Evolutionary conservation across 1,139 yeast species (phyloP), one percentile per base, ranked within the genome.

Genomic region (Pneumocystis canis): DNA sequence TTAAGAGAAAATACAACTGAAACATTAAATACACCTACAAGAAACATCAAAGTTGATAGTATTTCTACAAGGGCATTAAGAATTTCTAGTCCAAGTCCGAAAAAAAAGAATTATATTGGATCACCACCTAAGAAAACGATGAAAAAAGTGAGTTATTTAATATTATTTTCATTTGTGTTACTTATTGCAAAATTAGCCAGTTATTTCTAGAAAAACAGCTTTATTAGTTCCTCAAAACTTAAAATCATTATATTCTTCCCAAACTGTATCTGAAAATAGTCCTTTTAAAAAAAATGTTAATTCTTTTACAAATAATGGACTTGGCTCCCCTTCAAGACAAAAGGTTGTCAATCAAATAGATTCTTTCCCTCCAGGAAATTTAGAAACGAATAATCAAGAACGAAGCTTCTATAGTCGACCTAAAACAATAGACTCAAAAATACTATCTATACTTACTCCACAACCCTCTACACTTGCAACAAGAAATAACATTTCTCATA

Each of bases 1-100:
- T 18, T 59, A 25, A 28, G 35, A n/a, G 28, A 53, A 14, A 35
- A 31, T 58, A 56, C 37, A 25, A 18, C 20, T 35, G 32, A 28
- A 11, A 54, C 32, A 57, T n/a, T 18, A n/a, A 57, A 53, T 53
- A 54, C 56, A n/a, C 56, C 37, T n/a, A 30, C 63, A 20, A 60
- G 57, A 30, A 61, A 40, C 1, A 31, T 58, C 5, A 59, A 60
- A 6, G 57, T 20, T 30, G 47, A 32, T 30, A 39, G 28, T 37
- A 39, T 9, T 39, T 37, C 25, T n/a, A 14, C 32, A 41, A 31
- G 32, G 39, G 56, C 39, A 20, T 40, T 30, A 16, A 58, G n/a
- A 40, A 47, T 9, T 37, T 28, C 32, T 53, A 40, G 25, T 18
- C 61, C 39, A 25, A 56, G 33, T 40, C 61, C 35, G 16, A 53